A percentile compares a stretch with the other conserved stretches of the same genome.
phyloP scores from a whole-genome alignment of 228 moss, liverwort and hornwort species.

The Sphagnum magellanicum region DNA sequence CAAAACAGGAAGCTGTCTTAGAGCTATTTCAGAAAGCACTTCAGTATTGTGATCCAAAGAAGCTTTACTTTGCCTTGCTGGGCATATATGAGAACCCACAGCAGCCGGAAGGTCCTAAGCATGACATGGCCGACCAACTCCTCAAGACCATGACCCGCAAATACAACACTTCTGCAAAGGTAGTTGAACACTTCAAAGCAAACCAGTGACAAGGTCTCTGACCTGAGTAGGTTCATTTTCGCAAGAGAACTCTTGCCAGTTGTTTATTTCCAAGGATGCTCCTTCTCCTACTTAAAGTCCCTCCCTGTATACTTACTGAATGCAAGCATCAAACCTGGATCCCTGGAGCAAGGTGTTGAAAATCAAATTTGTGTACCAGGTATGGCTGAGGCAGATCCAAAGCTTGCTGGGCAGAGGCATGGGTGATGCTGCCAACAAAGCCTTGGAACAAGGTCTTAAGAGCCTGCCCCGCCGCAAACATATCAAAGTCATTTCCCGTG shows the following conservation, averaged over 20 bases:
- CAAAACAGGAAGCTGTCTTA: slow-evolving; percentile 78
- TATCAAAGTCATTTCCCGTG: slow-evolving; percentile 80
- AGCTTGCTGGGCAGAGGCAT: slow-evolving; percentile 58
- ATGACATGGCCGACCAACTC: slow-evolving; percentile 75
- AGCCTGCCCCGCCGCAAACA: slow-evolving; percentile 87
- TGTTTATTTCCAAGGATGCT: neutral
- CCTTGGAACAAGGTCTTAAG: slow-evolving; percentile 72
- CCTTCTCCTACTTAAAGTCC: neutral
- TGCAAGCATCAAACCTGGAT: too few relatives aligned
- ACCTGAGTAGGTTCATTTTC: neutral
- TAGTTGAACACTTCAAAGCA: slow-evolving; percentile 2
- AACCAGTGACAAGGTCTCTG: neutral
- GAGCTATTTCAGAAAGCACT: slow-evolving; percentile 74
- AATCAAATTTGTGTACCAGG: slow-evolving; percentile 20
- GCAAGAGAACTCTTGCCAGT: neutral
- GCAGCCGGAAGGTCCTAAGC: slow-evolving; percentile 49
- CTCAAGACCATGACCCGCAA: slow-evolving; percentile 85
- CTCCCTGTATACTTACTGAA: neutral
- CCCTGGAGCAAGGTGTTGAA: neutral
- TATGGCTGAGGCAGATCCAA: slow-evolving; percentile 79
- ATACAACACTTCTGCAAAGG: slow-evolving; percentile 94
- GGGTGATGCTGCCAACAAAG: slow-evolving; percentile 60
- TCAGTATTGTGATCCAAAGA: slow-evolving; percentile 80
- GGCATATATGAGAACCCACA: slow-evolving; percentile 81
- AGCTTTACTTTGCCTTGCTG: slow-evolving; percentile 72